phyloP scores from a whole-genome alignment of 2,329 filamentous ascomycete species.

The Botrytis fabae region DNA sequence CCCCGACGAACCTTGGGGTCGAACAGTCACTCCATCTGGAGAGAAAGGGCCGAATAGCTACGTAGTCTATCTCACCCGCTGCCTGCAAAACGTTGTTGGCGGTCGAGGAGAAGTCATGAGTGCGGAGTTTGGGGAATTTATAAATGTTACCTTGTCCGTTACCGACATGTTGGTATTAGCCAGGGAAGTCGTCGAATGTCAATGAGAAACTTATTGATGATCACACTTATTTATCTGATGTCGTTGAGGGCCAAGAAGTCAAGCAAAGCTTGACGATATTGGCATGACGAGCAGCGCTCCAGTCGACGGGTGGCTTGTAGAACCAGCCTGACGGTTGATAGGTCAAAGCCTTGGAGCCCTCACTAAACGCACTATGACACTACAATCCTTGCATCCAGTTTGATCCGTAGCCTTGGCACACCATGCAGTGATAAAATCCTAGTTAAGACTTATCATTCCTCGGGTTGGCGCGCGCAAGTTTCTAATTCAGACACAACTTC shows the following conservation, averaged over 20 bases:
- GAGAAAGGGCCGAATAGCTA: slow-evolving; percentile 12
- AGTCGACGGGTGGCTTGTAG: background rate
- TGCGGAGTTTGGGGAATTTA: background rate
- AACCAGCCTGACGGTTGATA: background rate
- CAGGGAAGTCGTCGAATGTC: background rate
- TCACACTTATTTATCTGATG: background rate
- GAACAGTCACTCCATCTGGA: slow-evolving; percentile 12
- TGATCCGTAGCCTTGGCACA: slow-evolving; percentile 8
- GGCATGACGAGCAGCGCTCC: background rate
- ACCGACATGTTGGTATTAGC: background rate
- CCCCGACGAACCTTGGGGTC: slow-evolving; percentile 11
- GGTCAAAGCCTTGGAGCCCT: background rate
- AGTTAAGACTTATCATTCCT: background rate
- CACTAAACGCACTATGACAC: background rate
- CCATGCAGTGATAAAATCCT: background rate
- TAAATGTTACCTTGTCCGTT: background rate
- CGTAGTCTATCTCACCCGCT: background rate
- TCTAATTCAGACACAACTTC: background rate
- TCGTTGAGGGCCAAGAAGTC: background rate
- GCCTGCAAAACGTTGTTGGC: background rate
- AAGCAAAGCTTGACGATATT: slow-evolving; percentile 5
- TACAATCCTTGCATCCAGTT: background rate
- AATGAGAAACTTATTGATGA: background rate
- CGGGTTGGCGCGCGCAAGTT: background rate
- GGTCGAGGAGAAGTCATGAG: background rate